phyloP scores from a whole-genome alignment of 768 basidiomycete species.

The Lactarius deliciosus region DNA sequence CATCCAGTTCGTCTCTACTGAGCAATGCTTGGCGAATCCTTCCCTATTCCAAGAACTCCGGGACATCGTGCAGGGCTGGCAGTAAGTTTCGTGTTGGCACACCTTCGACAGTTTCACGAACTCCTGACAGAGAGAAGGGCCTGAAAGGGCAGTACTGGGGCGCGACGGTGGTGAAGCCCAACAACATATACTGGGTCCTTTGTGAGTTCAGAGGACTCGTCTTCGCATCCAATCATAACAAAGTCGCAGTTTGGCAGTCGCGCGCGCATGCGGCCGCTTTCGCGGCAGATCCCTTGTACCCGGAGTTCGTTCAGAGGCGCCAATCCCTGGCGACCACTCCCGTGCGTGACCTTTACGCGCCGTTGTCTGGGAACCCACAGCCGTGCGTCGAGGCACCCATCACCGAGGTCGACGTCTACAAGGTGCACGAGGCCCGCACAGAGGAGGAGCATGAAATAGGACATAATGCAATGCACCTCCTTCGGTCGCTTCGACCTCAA shows the following conservation, averaged over 20 bases:
- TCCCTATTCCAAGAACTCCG: constrained; percentile 12
- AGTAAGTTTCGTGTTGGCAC: constrained; percentile 2
- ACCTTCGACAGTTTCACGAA: not conserved
- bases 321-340: not conserved
- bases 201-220: not conserved
- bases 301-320: not conserved
- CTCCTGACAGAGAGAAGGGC: constrained; percentile 9
- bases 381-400: constrained; percentile 1
- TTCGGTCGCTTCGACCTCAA: constrained; percentile 1
- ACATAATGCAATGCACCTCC: not conserved
- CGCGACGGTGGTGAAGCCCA: not conserved
- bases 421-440: not conserved
- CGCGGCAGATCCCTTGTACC: constrained; percentile 13
- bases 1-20: constrained; percentile 1
- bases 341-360: not conserved
- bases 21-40: not conserved
- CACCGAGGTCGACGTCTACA: constrained; percentile 8
- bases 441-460: not conserved
- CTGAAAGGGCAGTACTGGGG: constrained; percentile 22
- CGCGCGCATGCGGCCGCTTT: constrained; percentile 2
- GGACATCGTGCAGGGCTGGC: constrained; percentile 6
- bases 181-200: constrained; percentile 15
- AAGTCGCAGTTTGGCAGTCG: constrained; percentile 16
- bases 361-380: not conserved
- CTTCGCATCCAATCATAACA: not conserved